A percentile compares a stretch with the other conserved stretches of the same genome.
phyloP scores from a whole-genome alignment of 1,139 yeast species.

The Fermentozyma sake region DNA sequence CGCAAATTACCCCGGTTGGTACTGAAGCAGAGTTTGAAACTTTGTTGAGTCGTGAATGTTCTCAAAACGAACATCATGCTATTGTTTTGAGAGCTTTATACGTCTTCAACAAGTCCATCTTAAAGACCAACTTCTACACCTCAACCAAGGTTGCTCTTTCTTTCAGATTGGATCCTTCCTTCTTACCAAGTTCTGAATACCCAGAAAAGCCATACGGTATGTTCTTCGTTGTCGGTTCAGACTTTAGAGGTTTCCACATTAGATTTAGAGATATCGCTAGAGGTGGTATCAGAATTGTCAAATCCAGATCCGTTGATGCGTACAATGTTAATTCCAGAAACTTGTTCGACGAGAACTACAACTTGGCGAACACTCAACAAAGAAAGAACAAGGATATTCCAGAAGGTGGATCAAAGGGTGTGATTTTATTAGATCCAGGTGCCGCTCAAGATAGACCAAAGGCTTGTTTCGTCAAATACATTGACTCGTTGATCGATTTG shows the following conservation, averaged over 20 bases:
- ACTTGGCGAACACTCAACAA: conserved; percentile 94
- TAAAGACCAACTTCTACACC: conserved; percentile 91
- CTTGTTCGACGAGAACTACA: conserved; percentile 93
- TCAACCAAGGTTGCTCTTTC: conserved; percentile 94
- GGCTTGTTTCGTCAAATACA: conserved; percentile 87
- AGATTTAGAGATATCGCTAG: conserved; percentile 96
- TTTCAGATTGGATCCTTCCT: conserved; percentile 82
- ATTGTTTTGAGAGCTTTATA: conserved; percentile 79
- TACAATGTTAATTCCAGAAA: conserved; percentile 83
- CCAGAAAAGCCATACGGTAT: conserved; percentile 92
- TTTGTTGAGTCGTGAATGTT: conserved; percentile 63
- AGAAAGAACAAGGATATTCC: conserved; percentile 97
- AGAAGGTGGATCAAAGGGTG: conserved; percentile 99
- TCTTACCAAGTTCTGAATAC: conserved; percentile 80
- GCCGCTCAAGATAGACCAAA: conserved; percentile 79
- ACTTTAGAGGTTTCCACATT: conserved; percentile 95
- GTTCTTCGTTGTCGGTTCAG: conserved; percentile 94
- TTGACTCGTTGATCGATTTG: conserved; percentile 85
- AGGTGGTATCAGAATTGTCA: conserved; percentile 96
- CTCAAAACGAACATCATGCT: conserved; percentile 77
- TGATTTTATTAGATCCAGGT: conserved; percentile 77
- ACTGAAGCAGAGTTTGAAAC: conserved; percentile 71
- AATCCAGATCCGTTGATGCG: conserved; percentile 80
- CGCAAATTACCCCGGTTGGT: conserved; percentile 71
- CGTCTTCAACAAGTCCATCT: conserved; percentile 77